Evolutionary conservation across 495 filamentous ascomycete species (phyloP).

Genomic region (Penicillium egyptiacum): DNA sequence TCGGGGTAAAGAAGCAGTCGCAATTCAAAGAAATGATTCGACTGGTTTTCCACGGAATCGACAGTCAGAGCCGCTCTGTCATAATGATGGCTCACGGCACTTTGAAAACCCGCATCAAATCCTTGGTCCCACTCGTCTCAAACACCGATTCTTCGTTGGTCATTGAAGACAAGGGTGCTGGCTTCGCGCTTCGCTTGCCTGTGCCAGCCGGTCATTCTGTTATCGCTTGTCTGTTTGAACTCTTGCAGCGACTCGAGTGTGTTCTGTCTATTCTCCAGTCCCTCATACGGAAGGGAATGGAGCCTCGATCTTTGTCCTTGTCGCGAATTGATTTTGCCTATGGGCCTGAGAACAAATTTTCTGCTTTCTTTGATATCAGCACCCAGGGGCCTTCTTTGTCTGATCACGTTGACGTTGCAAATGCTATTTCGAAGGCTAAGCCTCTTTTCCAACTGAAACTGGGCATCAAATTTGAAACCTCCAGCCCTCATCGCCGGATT

Average conservation of each 20-base stretch:
- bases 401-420: slow-evolving; percentile 24
- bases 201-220: slow-evolving; percentile 39
- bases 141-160: slow-evolving; percentile 35
- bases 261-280: slow-evolving; percentile 42
- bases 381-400: slow-evolving; percentile 20
- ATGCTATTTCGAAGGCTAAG: slow-evolving; percentile 25
- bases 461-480: slow-evolving; percentile 51
- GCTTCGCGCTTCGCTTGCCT: slow-evolving; percentile 45
- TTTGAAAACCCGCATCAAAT: slow-evolving; percentile 27
- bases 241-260: slow-evolving; percentile 44
- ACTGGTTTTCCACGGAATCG: slow-evolving; percentile 45
- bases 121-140: slow-evolving; percentile 28
- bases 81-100: slow-evolving; percentile 45
- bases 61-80: slow-evolving; percentile 31
- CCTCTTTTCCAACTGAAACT: slow-evolving; percentile 35
- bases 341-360: slow-evolving; percentile 30
- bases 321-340: slow-evolving; percentile 42
- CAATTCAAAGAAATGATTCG: slow-evolving; percentile 40
- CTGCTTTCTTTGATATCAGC: slow-evolving; percentile 35
- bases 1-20: slow-evolving; percentile 28
- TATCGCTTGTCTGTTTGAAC: slow-evolving; percentile 39
- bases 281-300: slow-evolving; percentile 39
- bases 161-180: slow-evolving; percentile 34
- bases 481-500: slow-evolving; percentile 77
- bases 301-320: slow-evolving; percentile 35